Conservation (phyloP, 129 eudicot genomes). For the Flaveria bidentis region DNA sequence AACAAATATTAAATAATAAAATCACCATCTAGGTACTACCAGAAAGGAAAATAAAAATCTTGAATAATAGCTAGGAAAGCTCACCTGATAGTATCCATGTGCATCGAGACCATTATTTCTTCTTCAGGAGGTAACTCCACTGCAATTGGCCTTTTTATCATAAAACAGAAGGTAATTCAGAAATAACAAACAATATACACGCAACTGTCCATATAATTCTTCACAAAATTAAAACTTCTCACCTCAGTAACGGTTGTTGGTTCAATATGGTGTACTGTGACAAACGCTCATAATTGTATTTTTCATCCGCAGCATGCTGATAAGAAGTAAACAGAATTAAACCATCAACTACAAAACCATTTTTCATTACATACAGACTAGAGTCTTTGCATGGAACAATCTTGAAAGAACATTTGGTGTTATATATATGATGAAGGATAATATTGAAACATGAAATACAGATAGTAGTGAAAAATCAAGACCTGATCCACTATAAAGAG, state of each 20-base stretch:
- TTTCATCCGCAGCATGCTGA: constrained; percentile 99
- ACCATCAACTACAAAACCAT: constrained; percentile 16
- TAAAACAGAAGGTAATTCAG: constrained; percentile 7
- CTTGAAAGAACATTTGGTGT: constrained; percentile 14
- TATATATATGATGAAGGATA: not conserved
- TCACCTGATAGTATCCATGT: constrained; percentile 89
- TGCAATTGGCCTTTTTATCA: constrained; percentile 56
- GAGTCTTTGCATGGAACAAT: constrained; percentile 17
- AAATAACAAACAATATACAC: constrained; percentile 8
- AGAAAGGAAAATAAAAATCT: constrained; percentile 9
- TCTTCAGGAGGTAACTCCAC: constrained; percentile 89
- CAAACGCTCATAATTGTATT: constrained; percentile 85
- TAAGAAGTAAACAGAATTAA: constrained; percentile 16
- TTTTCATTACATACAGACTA: constrained; percentile 6
- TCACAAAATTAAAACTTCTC: constrained; percentile 23
- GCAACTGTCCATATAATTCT: not conserved
- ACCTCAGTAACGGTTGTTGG: constrained; percentile 95
- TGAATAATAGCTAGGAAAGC: not conserved
- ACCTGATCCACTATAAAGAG: constrained; percentile 98
- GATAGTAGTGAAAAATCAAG: constrained; percentile 15
- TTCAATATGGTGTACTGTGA: constrained; percentile 77
- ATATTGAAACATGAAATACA: not conserved
- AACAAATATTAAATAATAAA: constrained; percentile 16
- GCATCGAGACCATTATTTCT: constrained; percentile 78
- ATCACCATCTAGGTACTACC: not conserved